Percentiles rank a stretch among this genome's conserved stretches.
Evolutionary conservation across 2,329 filamentous ascomycete species (phyloP).

Genomic region (Penicillium rolfsii): DNA sequence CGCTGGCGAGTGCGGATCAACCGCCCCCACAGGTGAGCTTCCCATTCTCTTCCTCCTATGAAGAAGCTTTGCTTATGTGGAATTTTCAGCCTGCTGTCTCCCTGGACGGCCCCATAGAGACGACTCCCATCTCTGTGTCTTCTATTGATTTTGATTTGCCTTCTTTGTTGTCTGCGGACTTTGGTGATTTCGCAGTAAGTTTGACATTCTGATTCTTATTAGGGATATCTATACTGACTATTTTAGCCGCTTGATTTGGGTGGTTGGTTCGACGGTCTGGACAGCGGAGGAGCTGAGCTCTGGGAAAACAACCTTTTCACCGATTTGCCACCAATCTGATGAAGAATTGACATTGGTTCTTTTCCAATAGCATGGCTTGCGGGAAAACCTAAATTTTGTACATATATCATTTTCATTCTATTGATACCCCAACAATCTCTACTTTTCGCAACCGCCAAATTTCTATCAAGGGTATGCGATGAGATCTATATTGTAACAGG

Average conservation of each 20-base stretch:
- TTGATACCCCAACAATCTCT: not conserved
- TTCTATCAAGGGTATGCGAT: not conserved
- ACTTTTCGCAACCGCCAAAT: not conserved
- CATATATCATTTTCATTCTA: not conserved
- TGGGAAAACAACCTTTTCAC: slow-evolving; percentile 35
- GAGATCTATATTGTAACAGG: too few relatives aligned
- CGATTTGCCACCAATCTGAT: slow-evolving; percentile 18
- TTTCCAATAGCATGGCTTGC: not conserved
- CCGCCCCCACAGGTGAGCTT: slow-evolving; percentile 24
- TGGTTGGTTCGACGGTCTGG: slow-evolving; percentile 35
- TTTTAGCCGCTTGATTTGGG: slow-evolving; percentile 36
- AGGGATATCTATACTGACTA: slow-evolving; percentile 16
- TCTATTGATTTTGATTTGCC: slow-evolving; percentile 33
- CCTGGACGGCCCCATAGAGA: slow-evolving; percentile 16
- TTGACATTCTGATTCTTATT: not conserved
- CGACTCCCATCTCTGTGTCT: slow-evolving; percentile 19
- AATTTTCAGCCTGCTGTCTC: slow-evolving; percentile 23
- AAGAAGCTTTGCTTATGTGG: not conserved
- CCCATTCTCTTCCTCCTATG: not conserved
- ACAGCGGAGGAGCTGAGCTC: slow-evolving; percentile 31
- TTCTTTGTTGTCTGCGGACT: slow-evolving; percentile 27
- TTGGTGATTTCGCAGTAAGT: slow-evolving; percentile 33
- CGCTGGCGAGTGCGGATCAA: slow-evolving; percentile 21
- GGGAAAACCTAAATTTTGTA: not conserved
- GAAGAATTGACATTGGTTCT: not conserved